Percentiles rank a stretch among this genome's conserved stretches.
Conservation (phyloP, 2,329 filamentous ascomycete genomes). For the Monascus ruber region DNA sequence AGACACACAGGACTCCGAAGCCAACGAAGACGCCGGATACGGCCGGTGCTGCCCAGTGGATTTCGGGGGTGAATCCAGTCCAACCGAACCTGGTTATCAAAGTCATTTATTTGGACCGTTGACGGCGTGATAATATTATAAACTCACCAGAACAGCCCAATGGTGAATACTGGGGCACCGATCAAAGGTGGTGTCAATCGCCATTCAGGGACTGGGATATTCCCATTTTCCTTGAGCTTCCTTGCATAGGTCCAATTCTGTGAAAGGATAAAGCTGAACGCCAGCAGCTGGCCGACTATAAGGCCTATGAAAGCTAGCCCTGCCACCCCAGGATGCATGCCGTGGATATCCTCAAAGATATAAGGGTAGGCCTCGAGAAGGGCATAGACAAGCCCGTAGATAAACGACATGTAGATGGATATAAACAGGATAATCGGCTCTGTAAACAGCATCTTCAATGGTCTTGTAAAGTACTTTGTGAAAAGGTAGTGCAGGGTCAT, state of each 20-base stretch:
- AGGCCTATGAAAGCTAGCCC: slow-evolving; percentile 21
- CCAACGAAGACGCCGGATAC: slow-evolving; percentile 20
- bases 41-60: slow-evolving; percentile 27
- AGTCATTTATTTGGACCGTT: not conserved
- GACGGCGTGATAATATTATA: not conserved
- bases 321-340: slow-evolving; percentile 15
- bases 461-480: slow-evolving; percentile 37
- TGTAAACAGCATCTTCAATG: slow-evolving; percentile 27
- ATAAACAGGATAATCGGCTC: slow-evolving; percentile 30
- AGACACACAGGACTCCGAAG: slow-evolving; percentile 22
- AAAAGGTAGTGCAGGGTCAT: slow-evolving; percentile 39
- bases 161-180: slow-evolving; percentile 20
- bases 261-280: slow-evolving; percentile 14
- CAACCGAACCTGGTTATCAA: slow-evolving; percentile 16
- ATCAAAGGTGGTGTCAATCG: slow-evolving; percentile 19
- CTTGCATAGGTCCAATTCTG: slow-evolving; percentile 16
- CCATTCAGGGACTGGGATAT: slow-evolving; percentile 23
- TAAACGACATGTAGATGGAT: slow-evolving; percentile 21
- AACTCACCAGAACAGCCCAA: slow-evolving; percentile 24
- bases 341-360: slow-evolving; percentile 18
- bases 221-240: slow-evolving; percentile 18
- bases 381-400: slow-evolving; percentile 18
- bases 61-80: slow-evolving; percentile 20
- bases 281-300: slow-evolving; percentile 19
- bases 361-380: slow-evolving; percentile 17